Conservation (phyloP, 2,329 filamentous ascomycete genomes). For the Chaetomium strumarium region DNA sequence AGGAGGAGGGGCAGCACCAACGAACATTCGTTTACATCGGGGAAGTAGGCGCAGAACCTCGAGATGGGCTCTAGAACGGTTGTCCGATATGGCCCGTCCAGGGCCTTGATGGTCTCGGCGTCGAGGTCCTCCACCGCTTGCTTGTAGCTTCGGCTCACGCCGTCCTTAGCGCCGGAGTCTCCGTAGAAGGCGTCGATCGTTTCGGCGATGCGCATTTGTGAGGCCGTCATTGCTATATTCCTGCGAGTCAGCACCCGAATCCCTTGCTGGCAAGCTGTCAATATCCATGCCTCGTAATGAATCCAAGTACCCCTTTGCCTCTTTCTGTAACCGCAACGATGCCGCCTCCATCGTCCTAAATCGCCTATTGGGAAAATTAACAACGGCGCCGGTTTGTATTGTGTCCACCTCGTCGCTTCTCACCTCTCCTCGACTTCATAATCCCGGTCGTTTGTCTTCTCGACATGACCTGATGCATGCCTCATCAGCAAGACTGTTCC, state of each 20-base stretch:
- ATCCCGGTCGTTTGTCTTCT: slow-evolving; percentile 96
- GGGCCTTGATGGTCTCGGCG: slow-evolving; percentile 94
- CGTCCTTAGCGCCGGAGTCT: slow-evolving; percentile 88
- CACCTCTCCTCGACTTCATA: slow-evolving; percentile 96
- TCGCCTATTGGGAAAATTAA: slow-evolving; percentile 50
- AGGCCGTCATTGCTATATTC: slow-evolving; percentile 84
- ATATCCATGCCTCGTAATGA: slow-evolving; percentile 67
- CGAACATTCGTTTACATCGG: slow-evolving; percentile 94
- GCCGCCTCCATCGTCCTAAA: slow-evolving; percentile 98
- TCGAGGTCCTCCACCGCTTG: slow-evolving; percentile 97
- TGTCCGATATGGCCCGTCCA: slow-evolving; percentile 89
- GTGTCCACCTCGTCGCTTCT: slow-evolving; percentile 7
- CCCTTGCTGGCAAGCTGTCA: background rate
- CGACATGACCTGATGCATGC: slow-evolving; percentile 67
- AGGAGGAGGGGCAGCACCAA: slow-evolving; percentile 4
- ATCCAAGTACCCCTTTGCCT: slow-evolving; percentile 96
- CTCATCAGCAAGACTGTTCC: slow-evolving; percentile 2
- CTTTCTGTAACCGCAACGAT: slow-evolving; percentile 86
- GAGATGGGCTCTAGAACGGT: slow-evolving; percentile 95
- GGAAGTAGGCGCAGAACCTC: slow-evolving; percentile 96
- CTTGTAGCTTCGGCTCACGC: slow-evolving; percentile 94
- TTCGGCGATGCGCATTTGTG: slow-evolving; percentile 98
- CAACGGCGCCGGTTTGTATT: background rate
- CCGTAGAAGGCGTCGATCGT: slow-evolving; percentile 99
- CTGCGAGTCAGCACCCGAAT: slow-evolving; percentile 3